Conservation (phyloP, 176 grass and related monocot species). For the Eleusine coracana region DNA sequence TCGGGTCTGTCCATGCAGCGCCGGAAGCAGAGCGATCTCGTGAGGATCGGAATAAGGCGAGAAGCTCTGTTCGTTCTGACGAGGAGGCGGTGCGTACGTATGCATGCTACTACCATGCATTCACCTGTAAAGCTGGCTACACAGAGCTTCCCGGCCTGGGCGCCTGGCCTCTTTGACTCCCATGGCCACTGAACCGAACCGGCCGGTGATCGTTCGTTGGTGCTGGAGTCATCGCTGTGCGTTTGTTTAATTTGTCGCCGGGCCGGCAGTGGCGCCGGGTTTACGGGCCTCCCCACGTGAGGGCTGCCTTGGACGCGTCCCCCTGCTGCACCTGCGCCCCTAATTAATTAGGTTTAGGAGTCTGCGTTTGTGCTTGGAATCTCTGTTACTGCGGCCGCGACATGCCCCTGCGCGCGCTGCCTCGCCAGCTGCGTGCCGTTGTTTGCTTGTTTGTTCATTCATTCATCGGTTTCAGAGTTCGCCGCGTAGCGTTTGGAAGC, state of each 20-base stretch:
- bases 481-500: conserved; percentile 21
- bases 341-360: conserved; percentile 42
- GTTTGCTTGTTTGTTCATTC: background rate
- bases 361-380: conserved; percentile 53
- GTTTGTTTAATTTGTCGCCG: background rate
- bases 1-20: conserved; percentile 1
- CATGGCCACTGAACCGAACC: background rate
- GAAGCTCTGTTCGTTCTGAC: background rate
- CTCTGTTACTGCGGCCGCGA: conserved; percentile 31
- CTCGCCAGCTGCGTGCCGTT: background rate
- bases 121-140: conserved; percentile 1
- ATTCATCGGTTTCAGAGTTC: conserved; percentile 29
- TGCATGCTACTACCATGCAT: background rate
- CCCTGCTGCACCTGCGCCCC: background rate
- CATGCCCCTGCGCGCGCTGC: background rate
- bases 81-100: background rate
- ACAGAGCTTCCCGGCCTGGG: background rate
- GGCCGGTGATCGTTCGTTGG: background rate
- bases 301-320: conserved; percentile 37
- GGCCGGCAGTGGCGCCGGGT: conserved; percentile 42
- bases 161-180: background rate
- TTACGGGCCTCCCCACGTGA: conserved; percentile 56
- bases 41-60: background rate
- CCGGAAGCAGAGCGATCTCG: background rate
- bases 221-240: background rate